phyloP scores from a whole-genome alignment of 1,284 basidiomycete genomes.

The Trichosporon sp. region DNA sequence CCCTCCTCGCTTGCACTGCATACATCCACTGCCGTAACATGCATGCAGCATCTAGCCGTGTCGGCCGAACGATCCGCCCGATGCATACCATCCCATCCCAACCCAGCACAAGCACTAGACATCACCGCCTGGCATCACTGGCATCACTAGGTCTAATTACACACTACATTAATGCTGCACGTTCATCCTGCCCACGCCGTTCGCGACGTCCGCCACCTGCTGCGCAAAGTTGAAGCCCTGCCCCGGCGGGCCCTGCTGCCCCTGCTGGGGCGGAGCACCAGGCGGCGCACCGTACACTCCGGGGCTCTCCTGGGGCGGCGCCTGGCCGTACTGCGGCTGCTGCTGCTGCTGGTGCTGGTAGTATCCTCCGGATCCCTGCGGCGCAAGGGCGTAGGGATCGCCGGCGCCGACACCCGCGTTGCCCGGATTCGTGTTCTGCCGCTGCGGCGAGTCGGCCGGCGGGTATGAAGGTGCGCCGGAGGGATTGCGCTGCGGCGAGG shows the following conservation, averaged over 20 bases:
- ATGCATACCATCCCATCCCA: neutral
- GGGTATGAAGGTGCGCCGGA: constrained; percentile 25
- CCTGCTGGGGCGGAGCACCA: neutral
- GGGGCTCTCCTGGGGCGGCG: neutral
- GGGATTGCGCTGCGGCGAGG: neutral
- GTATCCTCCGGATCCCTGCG: too few relatives aligned
- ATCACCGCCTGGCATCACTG: too few relatives aligned
- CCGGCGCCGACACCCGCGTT: constrained; percentile 34
- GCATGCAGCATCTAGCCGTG: neutral
- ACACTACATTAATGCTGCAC: constrained; percentile 21
- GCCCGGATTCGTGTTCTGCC: constrained; percentile 32
- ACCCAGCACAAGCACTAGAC: too few relatives aligned
- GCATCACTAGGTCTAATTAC: too few relatives aligned
- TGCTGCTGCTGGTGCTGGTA: constrained; percentile 9
- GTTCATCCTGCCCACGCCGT: constrained; percentile 34
- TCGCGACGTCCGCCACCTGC: constrained; percentile 27
- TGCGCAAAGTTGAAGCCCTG: constrained; percentile 1
- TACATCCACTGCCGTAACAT: neutral
- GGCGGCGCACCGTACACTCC: neutral
- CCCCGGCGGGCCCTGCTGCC: constrained; percentile 1
- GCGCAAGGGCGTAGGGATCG: constrained; percentile 2
- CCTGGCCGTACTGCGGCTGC: constrained; percentile 17
- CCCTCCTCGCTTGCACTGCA: neutral
- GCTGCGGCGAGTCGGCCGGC: constrained; percentile 19
- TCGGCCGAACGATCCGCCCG: neutral